phyloP scores from a whole-genome alignment of 2,329 filamentous ascomycete species.

The Cladosporium sphaerospermum region DNA sequence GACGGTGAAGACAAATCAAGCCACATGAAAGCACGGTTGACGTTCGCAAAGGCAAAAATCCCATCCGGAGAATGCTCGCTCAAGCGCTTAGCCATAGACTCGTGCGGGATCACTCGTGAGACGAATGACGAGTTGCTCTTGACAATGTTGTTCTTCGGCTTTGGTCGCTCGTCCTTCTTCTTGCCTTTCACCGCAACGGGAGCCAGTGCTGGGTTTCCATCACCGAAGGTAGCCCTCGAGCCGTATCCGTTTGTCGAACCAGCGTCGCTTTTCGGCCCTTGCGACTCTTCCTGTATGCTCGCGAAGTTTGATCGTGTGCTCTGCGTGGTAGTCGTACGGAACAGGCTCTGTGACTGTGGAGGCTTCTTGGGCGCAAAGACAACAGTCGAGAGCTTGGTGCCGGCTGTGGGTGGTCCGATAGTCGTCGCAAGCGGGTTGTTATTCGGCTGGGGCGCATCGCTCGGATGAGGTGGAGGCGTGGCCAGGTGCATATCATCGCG shows the following conservation, averaged over 20 bases:
- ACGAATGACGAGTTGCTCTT: slow-evolving; percentile 99
- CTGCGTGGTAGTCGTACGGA: slow-evolving; percentile 35
- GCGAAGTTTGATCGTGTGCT: slow-evolving; percentile 33
- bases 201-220: slow-evolving; percentile 70
- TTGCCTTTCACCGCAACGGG: slow-evolving; percentile 58
- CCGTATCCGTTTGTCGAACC: slow-evolving; percentile 37
- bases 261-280: slow-evolving; percentile 40
- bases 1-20: slow-evolving; percentile 81
- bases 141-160: slow-evolving; percentile 96
- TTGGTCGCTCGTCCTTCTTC: slow-evolving; percentile 64
- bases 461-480: slow-evolving; percentile 90
- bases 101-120: slow-evolving; percentile 89
- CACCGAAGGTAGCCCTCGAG: slow-evolving; percentile 65
- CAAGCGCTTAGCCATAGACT: slow-evolving; percentile 70
- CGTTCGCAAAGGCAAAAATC: slow-evolving; percentile 86
- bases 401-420: slow-evolving; percentile 73
- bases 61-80: slow-evolving; percentile 72
- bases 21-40: slow-evolving; percentile 95
- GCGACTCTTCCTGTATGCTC: slow-evolving; percentile 43
- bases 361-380: slow-evolving; percentile 54
- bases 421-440: slow-evolving; percentile 86
- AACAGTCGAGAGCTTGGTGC: slow-evolving; percentile 76
- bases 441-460: slow-evolving; percentile 79
- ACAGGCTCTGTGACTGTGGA: slow-evolving; percentile 36
- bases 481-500: slow-evolving; percentile 89